Conservation (phyloP, 805 yeast genomes). For the Teunomyces gatunensis region DNA sequence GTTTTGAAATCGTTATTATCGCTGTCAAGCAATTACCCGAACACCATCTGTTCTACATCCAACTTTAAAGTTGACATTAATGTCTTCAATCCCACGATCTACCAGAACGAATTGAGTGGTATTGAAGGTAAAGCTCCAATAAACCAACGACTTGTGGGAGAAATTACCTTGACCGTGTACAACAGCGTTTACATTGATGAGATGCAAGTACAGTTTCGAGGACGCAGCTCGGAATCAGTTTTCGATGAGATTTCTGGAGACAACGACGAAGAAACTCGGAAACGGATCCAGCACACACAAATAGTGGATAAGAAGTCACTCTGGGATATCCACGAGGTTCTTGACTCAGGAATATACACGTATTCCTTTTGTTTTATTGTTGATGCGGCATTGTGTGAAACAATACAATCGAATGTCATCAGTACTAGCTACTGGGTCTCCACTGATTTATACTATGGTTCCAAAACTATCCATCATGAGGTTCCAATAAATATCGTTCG, state of each 20-base stretch:
- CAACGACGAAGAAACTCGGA: background rate
- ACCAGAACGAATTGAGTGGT: conserved; percentile 8
- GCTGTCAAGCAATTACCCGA: conserved; percentile 24
- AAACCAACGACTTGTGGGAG: background rate
- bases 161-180: background rate
- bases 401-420: conserved; percentile 7
- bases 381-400: conserved; percentile 11
- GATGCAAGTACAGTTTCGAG: conserved; percentile 1
- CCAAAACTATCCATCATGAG: background rate
- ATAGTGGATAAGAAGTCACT: background rate
- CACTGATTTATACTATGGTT: background rate
- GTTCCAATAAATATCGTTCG: conserved; percentile 1
- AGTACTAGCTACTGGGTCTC: background rate
- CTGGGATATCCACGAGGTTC: background rate
- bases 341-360: conserved; percentile 10
- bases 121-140: background rate
- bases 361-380: conserved; percentile 13
- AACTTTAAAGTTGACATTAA: conserved; percentile 10
- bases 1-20: conserved; percentile 30
- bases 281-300: background rate
- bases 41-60: conserved; percentile 24
- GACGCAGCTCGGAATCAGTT: conserved; percentile 1
- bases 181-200: background rate
- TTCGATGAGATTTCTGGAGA: background rate
- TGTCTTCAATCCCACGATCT: conserved; percentile 8